A percentile compares a stretch with the other conserved stretches of the same genome.
Evolutionary conservation across 2,329 filamentous ascomycete species (phyloP).

Genomic region (Exophiala calicioides): DNA sequence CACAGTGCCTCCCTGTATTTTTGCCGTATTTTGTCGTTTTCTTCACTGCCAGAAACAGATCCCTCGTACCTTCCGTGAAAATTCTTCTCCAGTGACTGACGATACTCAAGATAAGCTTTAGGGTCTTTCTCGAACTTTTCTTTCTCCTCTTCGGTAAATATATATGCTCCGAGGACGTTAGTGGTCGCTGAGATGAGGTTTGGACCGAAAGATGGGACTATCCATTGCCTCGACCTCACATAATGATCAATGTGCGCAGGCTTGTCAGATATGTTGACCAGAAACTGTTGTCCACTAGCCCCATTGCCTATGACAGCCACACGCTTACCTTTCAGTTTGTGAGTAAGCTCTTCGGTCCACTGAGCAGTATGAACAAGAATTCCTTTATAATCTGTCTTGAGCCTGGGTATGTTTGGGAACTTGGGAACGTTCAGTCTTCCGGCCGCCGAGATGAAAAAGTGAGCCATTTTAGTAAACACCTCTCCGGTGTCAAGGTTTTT

Average conservation of each 20-base stretch:
- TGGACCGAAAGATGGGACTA: not conserved
- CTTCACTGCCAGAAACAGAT: slow-evolving; percentile 1
- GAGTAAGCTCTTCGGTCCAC: slow-evolving; percentile 49
- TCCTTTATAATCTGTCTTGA: slow-evolving; percentile 31
- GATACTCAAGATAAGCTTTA: slow-evolving; percentile 2
- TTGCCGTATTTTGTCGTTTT: not conserved
- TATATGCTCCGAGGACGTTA: slow-evolving; percentile 1
- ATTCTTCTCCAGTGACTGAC: slow-evolving; percentile 3
- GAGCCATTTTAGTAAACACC: not conserved
- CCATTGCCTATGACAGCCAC: slow-evolving; percentile 66
- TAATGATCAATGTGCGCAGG: slow-evolving; percentile 10
- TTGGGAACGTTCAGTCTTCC: slow-evolving; percentile 59
- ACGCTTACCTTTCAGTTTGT: slow-evolving; percentile 59
- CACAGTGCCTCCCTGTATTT: not conserved
- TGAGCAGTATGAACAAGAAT: slow-evolving; percentile 33
- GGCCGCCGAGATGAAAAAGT: slow-evolving; percentile 60
- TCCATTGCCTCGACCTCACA: slow-evolving; percentile 1
- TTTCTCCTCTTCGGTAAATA: slow-evolving; percentile 6
- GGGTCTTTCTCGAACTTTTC: slow-evolving; percentile 2
- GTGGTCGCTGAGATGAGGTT: not conserved
- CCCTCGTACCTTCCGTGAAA: slow-evolving; percentile 10
- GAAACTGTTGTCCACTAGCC: slow-evolving; percentile 50
- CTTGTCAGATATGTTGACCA: slow-evolving; percentile 3
- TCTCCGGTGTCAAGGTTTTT: slow-evolving; percentile 4
- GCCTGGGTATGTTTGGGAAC: slow-evolving; percentile 34